Base-by-base conservation (phyloP, 331 rosid species). In the Rosa hybrid region DNA sequence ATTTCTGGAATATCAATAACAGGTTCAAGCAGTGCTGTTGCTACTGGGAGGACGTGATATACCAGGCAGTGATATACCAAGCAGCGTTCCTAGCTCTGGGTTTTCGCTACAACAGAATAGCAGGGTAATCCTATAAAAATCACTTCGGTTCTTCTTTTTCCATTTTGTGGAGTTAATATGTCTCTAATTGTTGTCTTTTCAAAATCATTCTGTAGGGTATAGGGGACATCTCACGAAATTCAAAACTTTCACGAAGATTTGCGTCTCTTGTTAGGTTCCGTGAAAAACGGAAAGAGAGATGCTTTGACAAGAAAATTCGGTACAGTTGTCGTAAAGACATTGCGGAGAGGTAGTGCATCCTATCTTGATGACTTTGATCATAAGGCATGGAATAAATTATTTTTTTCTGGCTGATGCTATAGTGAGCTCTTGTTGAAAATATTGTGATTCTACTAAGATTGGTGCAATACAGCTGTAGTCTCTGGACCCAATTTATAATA, bases 181-280 rank as follows among this genome's bases (percentile, higher is more conserved):
- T 13, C 53, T 49, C 56, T 84, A 77, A 14, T 62, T 12, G 38
- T 54, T 57, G 9, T 62, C 9, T 70, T 84, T 62, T 51, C 50
- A 49, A 81, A 62, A 48, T 46, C 41, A 41, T 77, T 42, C 73
- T 39, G 21, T 80, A 91, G 97, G 91, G 83, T 72, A 75, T 77
- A 62, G 84, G 79, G 44, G 92, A 90, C 82, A 50, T 86, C 44
- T 84, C 87, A 12, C 84, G 84, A 71, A 71, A 84, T 84, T 91
- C 94, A n/a, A 91, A 90, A 85, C 72, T 77, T 82, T 88, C 94
- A 27, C 86, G 89, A 68, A 91, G 97, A 83, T 59, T 84, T 82
- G 97, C 90, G 21, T 91, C 97, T 77, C 97, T 91, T 63, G 90
- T 90, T 76, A 90, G 97, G 87, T 91, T 90, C 75, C 94, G 97